phyloP scores from a whole-genome alignment of 2,329 filamentous ascomycete species.

The Cadophora gregata region DNA sequence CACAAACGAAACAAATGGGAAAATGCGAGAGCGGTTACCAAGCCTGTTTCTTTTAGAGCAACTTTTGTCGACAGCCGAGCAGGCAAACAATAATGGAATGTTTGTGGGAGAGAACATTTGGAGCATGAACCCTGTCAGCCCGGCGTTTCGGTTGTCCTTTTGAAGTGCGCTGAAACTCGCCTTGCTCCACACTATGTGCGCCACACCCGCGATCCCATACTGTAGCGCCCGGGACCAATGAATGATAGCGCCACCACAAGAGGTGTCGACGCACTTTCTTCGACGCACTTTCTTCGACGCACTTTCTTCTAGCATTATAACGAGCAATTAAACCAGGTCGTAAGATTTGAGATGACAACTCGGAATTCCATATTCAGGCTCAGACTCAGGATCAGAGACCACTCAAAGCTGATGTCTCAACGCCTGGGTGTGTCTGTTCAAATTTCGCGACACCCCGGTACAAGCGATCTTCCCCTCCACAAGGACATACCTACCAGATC shows the following conservation, averaged over 20 bases:
- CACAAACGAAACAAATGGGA: conserved; percentile 18
- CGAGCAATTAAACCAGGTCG: no score
- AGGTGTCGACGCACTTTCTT: neutral
- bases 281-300: neutral
- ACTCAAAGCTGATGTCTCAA: neutral
- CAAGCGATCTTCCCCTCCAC: neutral
- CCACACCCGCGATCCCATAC: conserved; percentile 12
- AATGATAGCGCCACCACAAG: neutral
- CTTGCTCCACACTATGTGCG: conserved; percentile 2
- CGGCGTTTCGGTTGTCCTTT: neutral
- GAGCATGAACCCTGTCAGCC: neutral
- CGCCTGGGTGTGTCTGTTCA: neutral
- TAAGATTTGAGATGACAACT: neutral
- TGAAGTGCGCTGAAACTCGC: neutral
- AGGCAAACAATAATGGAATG: neutral
- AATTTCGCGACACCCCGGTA: neutral
- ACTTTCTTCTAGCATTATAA: no score
- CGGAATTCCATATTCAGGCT: neutral
- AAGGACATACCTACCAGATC: neutral
- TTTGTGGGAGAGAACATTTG: neutral
- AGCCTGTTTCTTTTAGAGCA: neutral
- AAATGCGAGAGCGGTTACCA: neutral
- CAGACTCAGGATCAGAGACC: no score
- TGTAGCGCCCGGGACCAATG: conserved; percentile 8
- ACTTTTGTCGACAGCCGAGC: conserved; percentile 12